Evolutionary conservation across 257 asterid genomes (phyloP).

Genomic region (Craterostigma plantagineum): DNA sequence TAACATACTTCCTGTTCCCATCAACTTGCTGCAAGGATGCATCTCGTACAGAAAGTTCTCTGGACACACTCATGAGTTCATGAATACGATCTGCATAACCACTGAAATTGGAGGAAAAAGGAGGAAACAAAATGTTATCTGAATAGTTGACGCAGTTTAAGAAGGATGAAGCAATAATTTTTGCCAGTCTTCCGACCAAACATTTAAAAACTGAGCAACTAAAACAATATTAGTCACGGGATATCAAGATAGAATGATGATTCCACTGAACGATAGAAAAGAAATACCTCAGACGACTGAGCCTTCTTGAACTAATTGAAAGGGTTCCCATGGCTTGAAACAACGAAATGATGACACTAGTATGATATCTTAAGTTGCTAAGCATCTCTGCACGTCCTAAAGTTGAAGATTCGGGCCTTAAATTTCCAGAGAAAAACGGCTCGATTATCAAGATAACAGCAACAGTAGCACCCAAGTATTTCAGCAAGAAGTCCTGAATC

Average conservation of each 20-base stretch:
- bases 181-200: too few relatives aligned
- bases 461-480: conserved; percentile 99
- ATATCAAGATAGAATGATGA: too few relatives aligned
- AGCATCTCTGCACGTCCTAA: conserved; percentile 99
- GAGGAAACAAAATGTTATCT: not conserved
- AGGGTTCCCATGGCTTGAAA: conserved; percentile 95
- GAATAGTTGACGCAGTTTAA: not conserved
- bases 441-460: conserved; percentile 95
- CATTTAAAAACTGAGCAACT: too few relatives aligned
- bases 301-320: conserved; percentile 87
- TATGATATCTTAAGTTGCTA: conserved; percentile 96
- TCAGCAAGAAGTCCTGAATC: conserved; percentile 92
- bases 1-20: conserved; percentile 75
- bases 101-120: conserved; percentile 34
- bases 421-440: conserved; percentile 88
- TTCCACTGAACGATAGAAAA: conserved; percentile 9
- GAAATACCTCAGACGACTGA: conserved; percentile 85
- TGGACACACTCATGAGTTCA: conserved; percentile 75
- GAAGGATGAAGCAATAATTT: not conserved
- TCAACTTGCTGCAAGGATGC: conserved; percentile 53
- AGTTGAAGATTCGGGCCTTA: conserved; percentile 87
- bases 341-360: conserved; percentile 86
- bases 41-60: conserved; percentile 61
- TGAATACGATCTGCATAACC: conserved; percentile 99
- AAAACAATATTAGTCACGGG: too few relatives aligned